Evolutionary conservation across 352 stramenopile genomes (phyloP), one percentile per base, ranked within the genome.

Genomic region (Pythium brassicae): DNA sequence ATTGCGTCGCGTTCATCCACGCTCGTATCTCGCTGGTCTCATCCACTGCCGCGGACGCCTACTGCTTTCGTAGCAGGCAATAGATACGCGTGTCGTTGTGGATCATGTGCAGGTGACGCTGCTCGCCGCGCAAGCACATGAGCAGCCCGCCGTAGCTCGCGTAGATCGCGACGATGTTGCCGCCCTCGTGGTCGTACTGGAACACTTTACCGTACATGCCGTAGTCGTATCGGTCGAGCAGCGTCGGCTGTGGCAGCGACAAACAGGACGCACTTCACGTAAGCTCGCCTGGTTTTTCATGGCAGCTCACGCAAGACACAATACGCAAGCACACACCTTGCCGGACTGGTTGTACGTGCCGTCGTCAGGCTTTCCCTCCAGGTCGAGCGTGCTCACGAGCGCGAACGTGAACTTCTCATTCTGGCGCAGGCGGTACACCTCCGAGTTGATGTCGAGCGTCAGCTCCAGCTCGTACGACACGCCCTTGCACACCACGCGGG

Each of bases 131-230:
- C 62, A 99, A 77, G 66, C 93, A 94, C 95, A 99, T 99, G 59
- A 99, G 83, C 62, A 99, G 73, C 35, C 97, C 97, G 54, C 97
- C 97, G 76, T 98, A 99, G 56, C 89, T 98, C 50, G 96, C 89
- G 55, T 97, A 96, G 71, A 98, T 97, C 27, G 91, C 80, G 37
- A 98, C 87, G 57, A 89, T 86, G 61, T 95, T 96, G 70, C 95
- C 92, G 55, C 95, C 96, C 60, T 97, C 85, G 72, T 98, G 95
- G 61, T 96, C 85, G 65, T 98, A 97, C 71, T 98, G 89, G 81
- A 98, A 99, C 26, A 99, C 92, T 61, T 97, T 96, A 64, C 97
- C 97, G 76, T 98, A 98, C 95, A 99, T 99, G 37, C 97, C 96
- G 71, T 99, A 99, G 78, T 99, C 97, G 68, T 98, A 99, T 61